These are phyloP conservation scores for Dillenia turbinata DNA, from an alignment of 164 flowering plant genomes.

Conservation along the genomic window DNA sequence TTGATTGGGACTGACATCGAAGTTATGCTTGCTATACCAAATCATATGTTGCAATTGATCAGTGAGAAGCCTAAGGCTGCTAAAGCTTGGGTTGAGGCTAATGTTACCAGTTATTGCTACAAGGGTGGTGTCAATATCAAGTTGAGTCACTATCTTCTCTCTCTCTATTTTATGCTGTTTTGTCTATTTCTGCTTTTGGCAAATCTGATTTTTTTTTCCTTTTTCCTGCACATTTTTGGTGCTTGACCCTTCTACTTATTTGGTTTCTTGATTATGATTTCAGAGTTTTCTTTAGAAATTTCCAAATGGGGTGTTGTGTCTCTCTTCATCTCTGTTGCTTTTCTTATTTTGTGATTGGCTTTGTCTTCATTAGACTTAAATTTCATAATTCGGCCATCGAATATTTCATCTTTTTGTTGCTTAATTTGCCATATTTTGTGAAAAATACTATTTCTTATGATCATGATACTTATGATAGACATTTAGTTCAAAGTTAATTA, in stretches of 20 bases:
- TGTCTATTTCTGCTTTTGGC: neutral
- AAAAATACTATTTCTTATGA: too few relatives aligned
- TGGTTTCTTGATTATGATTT: neutral
- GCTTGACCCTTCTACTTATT: neutral
- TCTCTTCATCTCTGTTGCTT: neutral
- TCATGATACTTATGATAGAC: too few relatives aligned
- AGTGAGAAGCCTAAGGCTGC: constrained; percentile 43
- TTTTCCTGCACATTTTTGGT: neutral
- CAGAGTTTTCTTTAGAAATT: neutral
- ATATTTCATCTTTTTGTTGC: too few relatives aligned
- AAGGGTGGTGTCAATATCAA: constrained; percentile 80
- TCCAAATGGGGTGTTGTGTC: neutral
- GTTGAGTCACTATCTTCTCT: constrained; percentile 28
- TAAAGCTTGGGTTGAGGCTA: constrained; percentile 67
- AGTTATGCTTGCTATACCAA: constrained; percentile 87
- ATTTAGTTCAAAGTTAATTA: too few relatives aligned
- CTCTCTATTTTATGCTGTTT: neutral
- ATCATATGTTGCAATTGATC: constrained; percentile 56
- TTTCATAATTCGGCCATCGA: too few relatives aligned
- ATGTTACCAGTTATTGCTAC: constrained; percentile 61
- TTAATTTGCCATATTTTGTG: too few relatives aligned
- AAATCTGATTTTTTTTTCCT: neutral
- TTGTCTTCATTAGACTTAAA: neutral
- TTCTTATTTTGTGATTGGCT: neutral
- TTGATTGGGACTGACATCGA: constrained; percentile 62